Evolutionary conservation across 768 basidiomycete genomes (phyloP).

Genomic region (Pulveroboletus sp.): DNA sequence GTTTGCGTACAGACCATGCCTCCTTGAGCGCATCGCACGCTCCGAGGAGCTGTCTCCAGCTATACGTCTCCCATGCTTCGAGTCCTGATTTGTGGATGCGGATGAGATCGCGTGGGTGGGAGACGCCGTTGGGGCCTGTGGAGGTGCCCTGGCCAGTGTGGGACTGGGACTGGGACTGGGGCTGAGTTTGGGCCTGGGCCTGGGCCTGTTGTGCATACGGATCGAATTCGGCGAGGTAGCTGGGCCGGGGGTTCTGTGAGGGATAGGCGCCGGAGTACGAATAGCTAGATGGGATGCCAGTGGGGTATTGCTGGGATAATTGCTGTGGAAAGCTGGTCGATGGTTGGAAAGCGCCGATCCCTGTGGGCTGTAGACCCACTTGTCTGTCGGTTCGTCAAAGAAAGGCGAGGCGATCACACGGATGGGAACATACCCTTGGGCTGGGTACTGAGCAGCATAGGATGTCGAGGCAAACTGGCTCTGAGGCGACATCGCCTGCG

Average conservation of each 20-base stretch:
- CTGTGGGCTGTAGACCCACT: constrained; percentile 31
- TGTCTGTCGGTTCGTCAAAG: constrained; percentile 17
- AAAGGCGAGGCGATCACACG: constrained; percentile 1
- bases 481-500: constrained; percentile 19
- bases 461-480: constrained; percentile 21
- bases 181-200: neutral
- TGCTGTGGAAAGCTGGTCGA: constrained; percentile 59
- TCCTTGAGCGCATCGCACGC: constrained; percentile 63
- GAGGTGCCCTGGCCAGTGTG: constrained; percentile 1
- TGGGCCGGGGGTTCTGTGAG: constrained; percentile 17
- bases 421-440: constrained; percentile 14
- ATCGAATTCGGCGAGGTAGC: constrained; percentile 40
- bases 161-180: constrained; percentile 5
- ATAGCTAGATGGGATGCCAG: constrained; percentile 13
- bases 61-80: constrained; percentile 65
- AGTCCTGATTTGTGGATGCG: constrained; percentile 63
- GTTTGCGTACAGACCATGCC: constrained; percentile 62
- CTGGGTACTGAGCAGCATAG: constrained; percentile 24
- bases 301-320: constrained; percentile 31
- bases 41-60: constrained; percentile 69
- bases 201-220: constrained; percentile 30
- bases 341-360: constrained; percentile 42
- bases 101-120: constrained; percentile 70
- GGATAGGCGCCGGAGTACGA: constrained; percentile 31
- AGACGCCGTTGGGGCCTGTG: constrained; percentile 28